Base-by-base conservation (phyloP, 805 yeast species). In the Lachancea dasiensis region DNA sequence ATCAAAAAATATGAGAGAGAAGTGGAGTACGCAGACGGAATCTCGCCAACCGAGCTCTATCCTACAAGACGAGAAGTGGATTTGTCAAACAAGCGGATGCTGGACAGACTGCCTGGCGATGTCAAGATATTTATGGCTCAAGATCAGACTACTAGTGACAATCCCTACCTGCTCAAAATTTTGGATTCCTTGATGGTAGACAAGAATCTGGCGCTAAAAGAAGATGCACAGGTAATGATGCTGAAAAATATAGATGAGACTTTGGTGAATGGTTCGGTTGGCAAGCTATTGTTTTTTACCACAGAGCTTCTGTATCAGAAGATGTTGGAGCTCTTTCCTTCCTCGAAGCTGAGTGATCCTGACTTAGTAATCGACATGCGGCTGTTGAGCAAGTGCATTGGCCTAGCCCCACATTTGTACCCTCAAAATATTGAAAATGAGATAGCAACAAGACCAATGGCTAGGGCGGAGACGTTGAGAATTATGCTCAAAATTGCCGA, bases 181-280 rank as follows among this genome's bases (percentile, higher is more conserved):
- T 59, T 80, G 34, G 79, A 81, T 15, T 58, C 72, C 31, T 66
- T 86, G 27, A 79, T 89, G 82, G 94, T 92, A 31, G 83, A 81
- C 19, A 69, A 72, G 40, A 54, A 49, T 5, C 53, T 92, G 11
- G 69, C 65, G 2, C 63, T 92, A 46, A 90, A 89, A 57, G 79
- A 75, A 38, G 86, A 86, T 25, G 94, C 96, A 0, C 98, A 92
- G 60, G 97, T 92, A 1, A 89, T 92, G 96, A 78, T 86, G 70
- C 63, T 92, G 47, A 86, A 84, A 51, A 92, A 92, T 56, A 69
- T 73, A 20, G 89, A 85, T 46, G 81, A 77, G 7, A 63, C 68
- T 2, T 65, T 92, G 26, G 97, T 92, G 27, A 92, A 92, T 62
- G 98, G 99, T 3, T 76, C 96, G 0, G 66, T 90, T 26, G 99